Evolutionary conservation across 2,329 filamentous ascomycete genomes (phyloP).

Genomic region (Beauveria sp.): DNA sequence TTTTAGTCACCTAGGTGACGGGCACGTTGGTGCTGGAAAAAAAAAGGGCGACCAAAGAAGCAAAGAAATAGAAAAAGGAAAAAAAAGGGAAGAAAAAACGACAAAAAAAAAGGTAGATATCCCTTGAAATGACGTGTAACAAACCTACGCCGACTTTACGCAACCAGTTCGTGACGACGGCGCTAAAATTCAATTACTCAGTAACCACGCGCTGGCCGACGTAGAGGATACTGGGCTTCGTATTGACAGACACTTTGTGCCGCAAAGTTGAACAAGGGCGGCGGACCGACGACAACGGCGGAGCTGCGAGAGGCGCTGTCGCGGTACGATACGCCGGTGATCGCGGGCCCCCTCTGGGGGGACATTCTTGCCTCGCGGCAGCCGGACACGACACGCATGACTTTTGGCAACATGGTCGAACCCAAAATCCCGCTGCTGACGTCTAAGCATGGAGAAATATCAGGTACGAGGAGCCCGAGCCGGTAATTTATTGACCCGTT

Average conservation of each 20-base stretch:
- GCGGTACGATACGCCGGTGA: slow-evolving; percentile 37
- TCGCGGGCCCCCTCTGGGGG: slow-evolving; percentile 34
- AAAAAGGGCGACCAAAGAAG: background rate
- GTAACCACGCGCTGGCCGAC: slow-evolving; percentile 45
- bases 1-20: background rate
- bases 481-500: background rate
- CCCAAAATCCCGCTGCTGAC: slow-evolving; percentile 29
- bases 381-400: slow-evolving; percentile 49
- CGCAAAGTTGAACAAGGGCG: slow-evolving; percentile 9
- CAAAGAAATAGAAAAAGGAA: background rate
- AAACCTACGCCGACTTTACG: slow-evolving; percentile 1
- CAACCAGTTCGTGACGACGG: slow-evolving; percentile 46
- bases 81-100: background rate
- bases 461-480: slow-evolving; percentile 15
- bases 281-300: background rate
- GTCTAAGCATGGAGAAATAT: slow-evolving; percentile 27
- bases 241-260: slow-evolving; percentile 22
- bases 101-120: background rate
- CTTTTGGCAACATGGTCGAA: slow-evolving; percentile 30
- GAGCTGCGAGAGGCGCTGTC: slow-evolving; percentile 24
- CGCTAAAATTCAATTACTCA: slow-evolving; percentile 25
- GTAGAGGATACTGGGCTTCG: slow-evolving; percentile 31
- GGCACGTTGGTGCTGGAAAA: too few relatives aligned
- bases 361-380: slow-evolving; percentile 40
- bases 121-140: background rate